A percentile compares a stretch with the other conserved stretches of the same genome.
Evolutionary conservation across 768 basidiomycete species (phyloP).

Genomic region (Flagelloscypha sp.): DNA sequence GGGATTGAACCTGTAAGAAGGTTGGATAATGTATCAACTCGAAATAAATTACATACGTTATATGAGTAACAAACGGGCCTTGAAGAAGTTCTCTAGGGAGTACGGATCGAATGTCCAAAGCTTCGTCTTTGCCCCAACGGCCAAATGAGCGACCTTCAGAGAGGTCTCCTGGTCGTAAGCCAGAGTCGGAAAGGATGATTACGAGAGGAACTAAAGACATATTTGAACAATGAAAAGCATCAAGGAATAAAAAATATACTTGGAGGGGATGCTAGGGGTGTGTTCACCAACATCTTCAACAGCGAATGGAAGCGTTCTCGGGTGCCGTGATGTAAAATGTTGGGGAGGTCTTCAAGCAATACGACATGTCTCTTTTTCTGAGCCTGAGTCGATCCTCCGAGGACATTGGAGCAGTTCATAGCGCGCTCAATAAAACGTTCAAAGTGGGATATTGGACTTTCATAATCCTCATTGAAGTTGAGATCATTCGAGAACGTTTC

Average conservation of each 20-base stretch:
- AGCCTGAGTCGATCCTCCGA: constrained; percentile 8
- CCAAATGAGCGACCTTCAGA: constrained; percentile 37
- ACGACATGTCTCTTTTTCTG: constrained; percentile 46
- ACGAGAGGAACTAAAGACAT: constrained; percentile 65
- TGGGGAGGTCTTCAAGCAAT: constrained; percentile 86
- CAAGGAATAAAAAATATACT: no score
- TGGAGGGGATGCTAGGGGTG: no score
- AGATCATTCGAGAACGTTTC: constrained; percentile 30
- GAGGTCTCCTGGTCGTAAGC: constrained; percentile 61
- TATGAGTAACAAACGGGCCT: constrained; percentile 72
- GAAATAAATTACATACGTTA: constrained; percentile 46
- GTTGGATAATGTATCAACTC: constrained; percentile 2
- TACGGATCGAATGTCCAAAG: constrained; percentile 61
- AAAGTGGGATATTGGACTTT: constrained; percentile 58
- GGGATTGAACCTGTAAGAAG: constrained; percentile 69
- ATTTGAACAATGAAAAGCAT: no score
- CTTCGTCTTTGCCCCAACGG: constrained; percentile 43
- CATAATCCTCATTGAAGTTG: constrained; percentile 25
- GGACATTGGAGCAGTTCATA: constrained; percentile 48
- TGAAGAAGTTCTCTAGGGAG: constrained; percentile 59
- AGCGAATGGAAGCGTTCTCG: constrained; percentile 67
- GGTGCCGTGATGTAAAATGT: constrained; percentile 68
- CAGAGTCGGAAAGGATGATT: constrained; percentile 76
- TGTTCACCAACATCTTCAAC: constrained; percentile 46
- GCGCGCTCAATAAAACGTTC: constrained; percentile 69